Evolutionary conservation across 495 filamentous ascomycete species (phyloP), one percentile per base, ranked within the genome.

Genomic region (Xylaria nigripes): DNA sequence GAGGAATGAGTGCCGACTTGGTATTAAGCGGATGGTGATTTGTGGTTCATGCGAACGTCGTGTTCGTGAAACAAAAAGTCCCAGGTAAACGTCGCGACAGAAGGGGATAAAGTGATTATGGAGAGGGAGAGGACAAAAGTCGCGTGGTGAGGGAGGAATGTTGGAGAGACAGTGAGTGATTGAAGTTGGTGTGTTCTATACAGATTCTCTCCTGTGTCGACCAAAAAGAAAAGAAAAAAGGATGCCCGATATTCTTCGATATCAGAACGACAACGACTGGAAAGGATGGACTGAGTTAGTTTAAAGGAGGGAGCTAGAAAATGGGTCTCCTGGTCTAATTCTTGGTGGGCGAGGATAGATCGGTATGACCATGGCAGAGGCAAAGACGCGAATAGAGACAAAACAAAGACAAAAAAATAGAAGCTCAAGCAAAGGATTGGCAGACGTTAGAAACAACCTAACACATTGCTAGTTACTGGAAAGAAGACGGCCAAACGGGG

Each of bases 231-330:
- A 16, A 19, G n/a, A n/a, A n/a, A n/a, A 29, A 21, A 29, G 15
- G 27, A 19, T 19, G n/a, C 16, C n/a, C 24, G 44, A 40, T 2
- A 18, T 18, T 18, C n/a, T 2, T 22, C 22, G 42, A 19, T 42
- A 54, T 16, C 44, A 44, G 36, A 13, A 43, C 27, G 43, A 25
- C 27, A 53, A 25, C 43, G 30, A 47, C 51, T 42, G 0, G 10
- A 38, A 48, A 23, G 42, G 51, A 54, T 54, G 25, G 36, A 48
- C 51, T 22, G 25, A 24, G 46, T 21, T 34, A 38, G 32, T 29
- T 29, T 40, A 40, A 18, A 16, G 23, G 23, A 29, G 40, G 3
- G 13, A 38, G 42, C 0, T 34, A 25, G 43, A 19, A 24, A 22
- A 38, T 43, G 41, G 42, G 50, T 43, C 43, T 38, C 22, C 19